Conservation (phyloP, 805 yeast species). For the Barnettozyma populi region DNA sequence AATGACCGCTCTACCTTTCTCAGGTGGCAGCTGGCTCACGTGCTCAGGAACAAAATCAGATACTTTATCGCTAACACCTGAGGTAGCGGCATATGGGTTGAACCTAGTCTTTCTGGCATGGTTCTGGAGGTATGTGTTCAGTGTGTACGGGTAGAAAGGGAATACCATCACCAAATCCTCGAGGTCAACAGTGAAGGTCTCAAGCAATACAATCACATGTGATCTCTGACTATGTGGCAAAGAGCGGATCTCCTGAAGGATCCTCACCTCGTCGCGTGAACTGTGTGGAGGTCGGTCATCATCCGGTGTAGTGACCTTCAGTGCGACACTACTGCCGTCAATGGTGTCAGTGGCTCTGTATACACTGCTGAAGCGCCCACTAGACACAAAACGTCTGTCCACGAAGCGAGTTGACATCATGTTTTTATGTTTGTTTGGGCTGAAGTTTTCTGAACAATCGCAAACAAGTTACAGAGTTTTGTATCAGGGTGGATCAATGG, state of each 20-base stretch:
- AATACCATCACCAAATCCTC: slow-evolving; percentile 37
- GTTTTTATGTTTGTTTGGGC: neutral
- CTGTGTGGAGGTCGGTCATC: slow-evolving; percentile 51
- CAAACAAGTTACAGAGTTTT: neutral
- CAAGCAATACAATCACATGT: slow-evolving; percentile 22
- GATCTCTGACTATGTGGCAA: slow-evolving; percentile 14
- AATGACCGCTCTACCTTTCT: slow-evolving; percentile 27
- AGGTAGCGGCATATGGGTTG: slow-evolving; percentile 27
- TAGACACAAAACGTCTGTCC: slow-evolving; percentile 27
- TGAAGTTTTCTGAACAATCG: neutral
- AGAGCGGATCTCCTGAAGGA: slow-evolving; percentile 25
- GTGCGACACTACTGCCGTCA: slow-evolving; percentile 29
- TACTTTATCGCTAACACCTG: slow-evolving; percentile 10
- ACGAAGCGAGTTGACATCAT: slow-evolving; percentile 6
- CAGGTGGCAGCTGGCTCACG: slow-evolving; percentile 14
- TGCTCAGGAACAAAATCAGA: slow-evolving; percentile 9
- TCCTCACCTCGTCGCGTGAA: slow-evolving; percentile 38
- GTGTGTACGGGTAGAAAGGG: slow-evolving; percentile 34
- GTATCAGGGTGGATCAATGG: neutral
- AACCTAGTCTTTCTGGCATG: slow-evolving; percentile 29
- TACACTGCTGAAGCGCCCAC: slow-evolving; percentile 42
- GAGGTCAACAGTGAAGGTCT: slow-evolving; percentile 20
- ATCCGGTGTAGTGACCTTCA: slow-evolving; percentile 44
- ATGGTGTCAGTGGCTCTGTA: slow-evolving; percentile 21
- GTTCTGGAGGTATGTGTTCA: slow-evolving; percentile 30